phyloP scores from a whole-genome alignment of 1,284 basidiomycete genomes.

The Rhodotorula sp. region DNA sequence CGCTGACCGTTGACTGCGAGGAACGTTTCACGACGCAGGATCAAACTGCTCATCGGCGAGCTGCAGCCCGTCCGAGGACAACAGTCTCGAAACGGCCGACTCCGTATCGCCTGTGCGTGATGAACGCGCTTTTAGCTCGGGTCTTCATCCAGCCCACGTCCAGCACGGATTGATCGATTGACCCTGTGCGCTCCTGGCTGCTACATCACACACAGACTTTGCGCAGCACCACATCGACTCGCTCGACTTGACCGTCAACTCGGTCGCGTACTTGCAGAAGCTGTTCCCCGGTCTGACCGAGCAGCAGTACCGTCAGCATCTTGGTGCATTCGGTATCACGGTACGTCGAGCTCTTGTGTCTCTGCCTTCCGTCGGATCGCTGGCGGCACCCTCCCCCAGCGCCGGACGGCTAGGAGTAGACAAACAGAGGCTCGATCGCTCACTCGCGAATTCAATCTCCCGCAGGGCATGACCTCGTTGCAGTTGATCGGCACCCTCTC shows the following conservation, averaged over 20 bases:
- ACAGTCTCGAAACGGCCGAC: slow-evolving; percentile 82
- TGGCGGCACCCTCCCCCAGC: background rate
- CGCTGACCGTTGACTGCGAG: too few relatives aligned
- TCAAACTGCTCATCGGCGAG: slow-evolving; percentile 89
- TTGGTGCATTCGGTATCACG: slow-evolving; percentile 98
- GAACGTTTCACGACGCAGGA: slow-evolving; percentile 5
- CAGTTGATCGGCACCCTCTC: slow-evolving; percentile 80
- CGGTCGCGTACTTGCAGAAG: slow-evolving; percentile 87
- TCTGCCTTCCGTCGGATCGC: background rate
- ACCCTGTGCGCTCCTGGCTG: too few relatives aligned
- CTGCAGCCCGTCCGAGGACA: slow-evolving; percentile 76
- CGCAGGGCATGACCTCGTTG: slow-evolving; percentile 56
- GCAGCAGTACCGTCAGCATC: slow-evolving; percentile 90
- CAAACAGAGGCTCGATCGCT: too few relatives aligned
- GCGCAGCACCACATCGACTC: slow-evolving; percentile 98
- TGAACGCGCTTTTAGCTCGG: too few relatives aligned
- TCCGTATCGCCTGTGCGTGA: slow-evolving; percentile 67
- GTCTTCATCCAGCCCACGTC: too few relatives aligned
- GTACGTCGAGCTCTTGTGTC: slow-evolving; percentile 52
- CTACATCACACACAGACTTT: too few relatives aligned
- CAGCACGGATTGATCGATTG: too few relatives aligned
- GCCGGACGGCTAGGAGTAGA: background rate
- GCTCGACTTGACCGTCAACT: slow-evolving; percentile 76
- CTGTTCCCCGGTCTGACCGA: slow-evolving; percentile 93
- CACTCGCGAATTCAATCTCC: background rate